phyloP scores from a whole-genome alignment of 441 rosid species.

The Erysimum cheiri region DNA sequence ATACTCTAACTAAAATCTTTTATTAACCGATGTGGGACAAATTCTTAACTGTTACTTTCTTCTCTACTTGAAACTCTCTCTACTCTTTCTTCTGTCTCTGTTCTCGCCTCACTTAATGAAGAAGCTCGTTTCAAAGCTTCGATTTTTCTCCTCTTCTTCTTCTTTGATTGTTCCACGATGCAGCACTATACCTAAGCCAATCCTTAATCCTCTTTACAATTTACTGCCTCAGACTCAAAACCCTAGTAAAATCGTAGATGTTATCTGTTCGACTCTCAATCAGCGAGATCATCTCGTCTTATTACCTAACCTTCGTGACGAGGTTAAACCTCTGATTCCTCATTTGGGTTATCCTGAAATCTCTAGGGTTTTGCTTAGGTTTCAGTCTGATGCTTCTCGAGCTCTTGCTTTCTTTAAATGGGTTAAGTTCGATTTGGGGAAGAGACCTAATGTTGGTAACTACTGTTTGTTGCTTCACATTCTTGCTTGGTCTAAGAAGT shows the following conservation, averaged over 20 bases:
- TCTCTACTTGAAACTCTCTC: not conserved
- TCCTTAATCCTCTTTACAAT: conserved; percentile 63
- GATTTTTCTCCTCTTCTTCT: conserved; percentile 36
- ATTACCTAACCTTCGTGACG: conserved; percentile 42
- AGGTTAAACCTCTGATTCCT: conserved; percentile 55
- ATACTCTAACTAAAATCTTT: rapidly evolving
- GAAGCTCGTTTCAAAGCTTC: conserved; percentile 3
- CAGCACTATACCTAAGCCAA: conserved; percentile 41
- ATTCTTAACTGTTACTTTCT: too few species aligned
- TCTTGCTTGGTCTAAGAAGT: conserved; percentile 66
- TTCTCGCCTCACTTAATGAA: conserved; percentile 4
- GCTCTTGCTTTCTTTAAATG: conserved; percentile 77
- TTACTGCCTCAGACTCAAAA: conserved; percentile 72
- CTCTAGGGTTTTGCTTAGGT: conserved; percentile 79
- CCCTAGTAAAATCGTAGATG: conserved; percentile 73
- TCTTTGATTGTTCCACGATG: conserved; percentile 40
- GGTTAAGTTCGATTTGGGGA: conserved; percentile 68
- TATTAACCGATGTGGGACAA: conserved; percentile 32
- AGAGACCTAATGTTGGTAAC: conserved; percentile 51
- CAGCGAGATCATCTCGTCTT: conserved; percentile 43
- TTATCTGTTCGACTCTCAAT: conserved; percentile 68
- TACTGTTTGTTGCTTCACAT: conserved; percentile 70
- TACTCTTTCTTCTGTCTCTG: not conserved
- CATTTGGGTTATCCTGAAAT: conserved; percentile 69
- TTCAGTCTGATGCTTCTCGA: conserved; percentile 72